Evolutionary conservation across 2,329 filamentous ascomycete species (phyloP).

Genomic region (Ambrosiella xylebori): DNA sequence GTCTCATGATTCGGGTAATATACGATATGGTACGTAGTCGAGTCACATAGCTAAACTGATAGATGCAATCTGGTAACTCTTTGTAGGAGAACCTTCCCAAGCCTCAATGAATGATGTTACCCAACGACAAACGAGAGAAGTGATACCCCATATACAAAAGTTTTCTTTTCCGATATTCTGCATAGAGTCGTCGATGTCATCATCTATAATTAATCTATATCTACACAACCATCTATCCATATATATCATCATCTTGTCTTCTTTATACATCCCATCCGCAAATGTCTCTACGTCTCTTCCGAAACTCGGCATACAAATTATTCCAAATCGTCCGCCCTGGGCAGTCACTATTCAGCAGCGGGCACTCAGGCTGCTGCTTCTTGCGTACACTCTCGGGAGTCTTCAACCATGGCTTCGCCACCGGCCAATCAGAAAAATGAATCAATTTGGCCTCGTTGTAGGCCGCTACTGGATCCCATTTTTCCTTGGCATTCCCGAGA

Average conservation of each 20-base stretch:
- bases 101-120: neutral
- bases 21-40: constrained; percentile 54
- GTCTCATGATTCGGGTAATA: constrained; percentile 88
- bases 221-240: neutral
- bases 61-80: neutral
- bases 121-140: neutral
- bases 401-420: constrained; percentile 36
- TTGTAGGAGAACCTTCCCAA: neutral
- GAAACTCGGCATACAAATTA: neutral
- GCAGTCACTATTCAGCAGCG: neutral
- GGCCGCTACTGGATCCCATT: constrained; percentile 36
- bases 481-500: constrained; percentile 24
- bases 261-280: neutral
- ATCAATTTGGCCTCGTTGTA: constrained; percentile 44
- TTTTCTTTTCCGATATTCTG: neutral
- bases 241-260: neutral
- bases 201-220: too few species aligned
- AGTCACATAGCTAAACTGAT: neutral
- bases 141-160: neutral
- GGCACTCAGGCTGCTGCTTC: constrained; percentile 13
- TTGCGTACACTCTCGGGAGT: constrained; percentile 8
- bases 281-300: neutral
- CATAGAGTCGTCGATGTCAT: too few species aligned
- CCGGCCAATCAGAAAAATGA: constrained; percentile 17
- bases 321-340: neutral